Evolutionary conservation across 768 basidiomycete genomes (phyloP), one percentile per base, ranked within the genome.

Genomic region (Rhizopogon vinicolor): DNA sequence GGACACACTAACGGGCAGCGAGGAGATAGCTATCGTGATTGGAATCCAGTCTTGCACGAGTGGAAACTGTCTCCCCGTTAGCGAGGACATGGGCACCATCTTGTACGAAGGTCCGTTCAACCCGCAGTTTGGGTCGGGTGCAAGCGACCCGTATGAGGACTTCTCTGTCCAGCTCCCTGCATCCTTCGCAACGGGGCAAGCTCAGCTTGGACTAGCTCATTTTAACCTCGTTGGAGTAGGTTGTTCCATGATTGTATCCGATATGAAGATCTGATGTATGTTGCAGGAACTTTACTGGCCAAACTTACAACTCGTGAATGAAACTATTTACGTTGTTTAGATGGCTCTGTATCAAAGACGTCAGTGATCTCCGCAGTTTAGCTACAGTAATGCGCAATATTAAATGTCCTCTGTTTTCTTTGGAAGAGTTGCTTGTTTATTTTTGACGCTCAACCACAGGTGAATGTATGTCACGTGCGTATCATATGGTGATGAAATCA

Each of bases 61-160:
- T 49, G 55, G 56, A 6, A 41, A 60, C 25, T 63, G 55, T 60
- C 14, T 62, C 60, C 57, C 56, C 51, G 25, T 58, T 63, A 40
- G 31, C n/a, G 67, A 71, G 18, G 61, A 63, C 2, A 50, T 78
- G 44, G 77, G 77, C 14, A 62, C 59, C 2, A 65, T 78, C 12
- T 67, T 79, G 31, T 77, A 75, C 60, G 68, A 69, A 43, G 79
- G 78, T 18, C 62, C 62, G 14, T 78, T 68, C 59, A 65, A 70
- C 29, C 76, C 78, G 0, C 59, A 72, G 54, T 60, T 66, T n/a
- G 41, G 63, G 12, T 48, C 49, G 12, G 65, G 57, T 9, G 61
- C 63, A 1, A 41, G 18, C 41, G 70, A 68, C 53, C 72, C 73
- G 19, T 68, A 74, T 62, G 68, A 78, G 57, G 74, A 74, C 53